Conservation (phyloP, 495 filamentous ascomycete species). For the Xylaria cubensis region DNA sequence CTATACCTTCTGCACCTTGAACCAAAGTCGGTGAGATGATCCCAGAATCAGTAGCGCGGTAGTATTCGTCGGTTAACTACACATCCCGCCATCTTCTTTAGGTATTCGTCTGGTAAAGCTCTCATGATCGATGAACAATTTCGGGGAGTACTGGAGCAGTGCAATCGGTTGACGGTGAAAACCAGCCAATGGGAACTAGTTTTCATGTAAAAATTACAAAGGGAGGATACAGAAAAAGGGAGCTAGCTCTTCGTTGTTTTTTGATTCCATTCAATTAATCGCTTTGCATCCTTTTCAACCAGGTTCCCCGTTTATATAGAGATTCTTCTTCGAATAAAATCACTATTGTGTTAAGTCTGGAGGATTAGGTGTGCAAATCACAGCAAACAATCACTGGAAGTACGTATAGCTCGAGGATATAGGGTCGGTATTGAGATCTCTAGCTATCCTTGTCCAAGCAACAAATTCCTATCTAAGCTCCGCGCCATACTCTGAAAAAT, state of each 20-base stretch:
- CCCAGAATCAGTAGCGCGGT: background rate
- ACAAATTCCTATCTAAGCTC: slow-evolving; percentile 2
- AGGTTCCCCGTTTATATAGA: too few relatives aligned
- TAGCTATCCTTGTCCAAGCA: slow-evolving; percentile 9
- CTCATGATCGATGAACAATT: background rate
- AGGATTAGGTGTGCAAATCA: background rate
- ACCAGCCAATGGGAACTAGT: too few relatives aligned
- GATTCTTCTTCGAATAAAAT: too few relatives aligned
- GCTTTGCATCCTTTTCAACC: too few relatives aligned
- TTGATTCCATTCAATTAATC: too few relatives aligned
- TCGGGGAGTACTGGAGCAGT: background rate
- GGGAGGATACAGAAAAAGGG: too few relatives aligned
- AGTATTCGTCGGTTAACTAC: background rate
- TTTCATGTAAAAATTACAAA: too few relatives aligned
- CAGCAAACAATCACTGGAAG: background rate
- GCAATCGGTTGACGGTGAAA: too few relatives aligned
- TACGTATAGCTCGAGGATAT: background rate
- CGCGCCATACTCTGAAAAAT: background rate
- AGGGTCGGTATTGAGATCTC: slow-evolving; percentile 1
- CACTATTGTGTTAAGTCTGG: background rate
- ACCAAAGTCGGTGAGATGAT: background rate
- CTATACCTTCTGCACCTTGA: background rate
- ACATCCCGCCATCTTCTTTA: background rate
- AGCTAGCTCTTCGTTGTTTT: too few relatives aligned
- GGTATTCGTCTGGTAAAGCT: background rate